Evolutionary conservation across 768 basidiomycete genomes (phyloP).

Genomic region (Boletales sp.): DNA sequence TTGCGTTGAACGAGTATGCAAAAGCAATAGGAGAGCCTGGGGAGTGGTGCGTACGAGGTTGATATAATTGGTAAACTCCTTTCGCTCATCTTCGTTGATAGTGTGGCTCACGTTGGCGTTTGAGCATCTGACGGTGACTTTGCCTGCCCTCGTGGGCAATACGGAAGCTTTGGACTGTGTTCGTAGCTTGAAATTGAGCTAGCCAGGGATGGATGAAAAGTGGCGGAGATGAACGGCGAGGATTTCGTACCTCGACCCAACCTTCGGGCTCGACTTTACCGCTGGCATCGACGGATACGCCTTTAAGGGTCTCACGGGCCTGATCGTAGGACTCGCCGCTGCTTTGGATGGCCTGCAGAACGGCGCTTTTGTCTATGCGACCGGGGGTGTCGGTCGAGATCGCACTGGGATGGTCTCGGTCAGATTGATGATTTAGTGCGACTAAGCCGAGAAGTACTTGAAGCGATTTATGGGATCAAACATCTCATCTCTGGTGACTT

Average conservation of each 20-base stretch:
- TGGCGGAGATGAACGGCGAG: conserved; percentile 13
- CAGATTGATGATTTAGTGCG: background rate
- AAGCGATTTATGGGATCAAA: conserved; percentile 91
- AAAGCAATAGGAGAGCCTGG: background rate
- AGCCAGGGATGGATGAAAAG: conserved; percentile 9
- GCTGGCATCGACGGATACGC: conserved; percentile 89
- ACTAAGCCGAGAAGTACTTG: conserved; percentile 62
- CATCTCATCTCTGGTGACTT: conserved; percentile 91
- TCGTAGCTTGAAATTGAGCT: conserved; percentile 82
- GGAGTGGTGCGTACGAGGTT: conserved; percentile 62
- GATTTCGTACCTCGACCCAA: conserved; percentile 83
- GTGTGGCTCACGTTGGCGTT: conserved; percentile 96
- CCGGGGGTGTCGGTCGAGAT: conserved; percentile 79
- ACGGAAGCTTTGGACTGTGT: conserved; percentile 42
- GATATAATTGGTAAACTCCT: conserved; percentile 98
- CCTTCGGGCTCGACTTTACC: conserved; percentile 97
- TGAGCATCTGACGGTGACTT: conserved; percentile 91
- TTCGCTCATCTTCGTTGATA: conserved; percentile 93
- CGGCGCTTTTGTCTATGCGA: conserved; percentile 76
- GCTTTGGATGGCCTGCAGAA: conserved; percentile 73
- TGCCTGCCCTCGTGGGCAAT: conserved; percentile 71
- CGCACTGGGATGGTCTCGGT: conserved; percentile 40
- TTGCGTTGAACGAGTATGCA: conserved; percentile 5
- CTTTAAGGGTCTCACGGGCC: conserved; percentile 86
- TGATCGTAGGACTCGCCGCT: conserved; percentile 89